These are phyloP conservation scores for Trichoderma afroharzianum DNA, from an alignment of 2,329 filamentous ascomycete genomes.

Conservation along the genomic window DNA sequence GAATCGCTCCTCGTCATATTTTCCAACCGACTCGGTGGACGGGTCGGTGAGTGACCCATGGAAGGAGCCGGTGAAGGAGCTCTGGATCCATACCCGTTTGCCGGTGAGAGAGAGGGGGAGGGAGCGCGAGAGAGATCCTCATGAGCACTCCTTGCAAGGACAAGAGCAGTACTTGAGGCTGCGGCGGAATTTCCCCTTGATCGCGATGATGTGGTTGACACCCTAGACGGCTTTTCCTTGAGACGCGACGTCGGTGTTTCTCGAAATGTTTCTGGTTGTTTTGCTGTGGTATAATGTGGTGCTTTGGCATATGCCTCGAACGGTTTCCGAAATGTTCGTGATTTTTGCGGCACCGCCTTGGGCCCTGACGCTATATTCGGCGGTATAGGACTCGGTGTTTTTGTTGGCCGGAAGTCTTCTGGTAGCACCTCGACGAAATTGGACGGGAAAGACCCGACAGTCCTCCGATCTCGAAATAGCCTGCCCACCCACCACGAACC, in stretches of 20 bases:
- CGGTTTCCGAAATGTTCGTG: conserved; percentile 61
- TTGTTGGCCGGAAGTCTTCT: conserved; percentile 75
- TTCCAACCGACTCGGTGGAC: conserved; percentile 24
- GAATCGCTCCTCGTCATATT: conserved; percentile 45
- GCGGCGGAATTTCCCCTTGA: conserved; percentile 19
- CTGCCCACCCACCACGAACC: conserved; percentile 98
- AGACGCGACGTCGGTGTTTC: conserved; percentile 42
- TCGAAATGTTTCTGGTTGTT: conserved; percentile 56
- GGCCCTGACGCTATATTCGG: conserved; percentile 52
- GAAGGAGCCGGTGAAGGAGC: conserved; percentile 1
- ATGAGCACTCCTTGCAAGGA: conserved; percentile 28
- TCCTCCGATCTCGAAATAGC: conserved; percentile 81
- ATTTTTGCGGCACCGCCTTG: conserved; percentile 54
- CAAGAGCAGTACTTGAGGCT: conserved; percentile 23
- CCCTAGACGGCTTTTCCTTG: conserved; percentile 25
- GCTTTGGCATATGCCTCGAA: conserved; percentile 66
- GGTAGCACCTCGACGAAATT: conserved; percentile 94
- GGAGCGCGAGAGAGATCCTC: conserved; percentile 21
- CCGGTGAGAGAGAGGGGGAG: conserved; percentile 22
- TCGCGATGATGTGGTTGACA: conserved; percentile 23
- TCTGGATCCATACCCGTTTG: conserved; percentile 29
- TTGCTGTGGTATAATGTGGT: conserved; percentile 61
- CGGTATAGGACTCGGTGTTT: conserved; percentile 58
- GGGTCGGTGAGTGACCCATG: conserved; percentile 20
- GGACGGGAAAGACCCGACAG: conserved; percentile 90